These are phyloP conservation scores for Neonectria faginata DNA, from an alignment of 2,329 filamentous ascomycete genomes.

Conservation along the genomic window DNA sequence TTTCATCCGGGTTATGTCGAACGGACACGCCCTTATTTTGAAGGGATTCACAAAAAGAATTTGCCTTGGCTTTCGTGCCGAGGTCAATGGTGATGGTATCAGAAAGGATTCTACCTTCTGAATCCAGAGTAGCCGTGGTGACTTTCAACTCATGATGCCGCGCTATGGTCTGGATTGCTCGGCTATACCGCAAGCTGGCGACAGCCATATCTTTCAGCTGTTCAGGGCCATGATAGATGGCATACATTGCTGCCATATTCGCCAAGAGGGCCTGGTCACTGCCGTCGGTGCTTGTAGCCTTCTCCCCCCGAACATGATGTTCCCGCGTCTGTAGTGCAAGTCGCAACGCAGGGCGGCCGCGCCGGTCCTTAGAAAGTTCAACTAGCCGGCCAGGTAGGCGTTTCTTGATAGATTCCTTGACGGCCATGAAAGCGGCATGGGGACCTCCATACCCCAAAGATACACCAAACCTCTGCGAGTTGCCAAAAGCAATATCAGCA, in stretches of 20 bases:
- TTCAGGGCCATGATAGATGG: slow-evolving; percentile 89
- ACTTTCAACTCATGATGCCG: slow-evolving; percentile 73
- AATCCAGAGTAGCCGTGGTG: slow-evolving; percentile 65
- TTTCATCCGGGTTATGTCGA: not conserved
- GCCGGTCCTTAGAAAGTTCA: slow-evolving; percentile 89
- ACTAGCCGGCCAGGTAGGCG: slow-evolving; percentile 93
- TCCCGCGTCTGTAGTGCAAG: slow-evolving; percentile 92
- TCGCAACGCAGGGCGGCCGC: slow-evolving; percentile 83
- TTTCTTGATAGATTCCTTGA: slow-evolving; percentile 89
- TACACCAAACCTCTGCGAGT: slow-evolving; percentile 90
- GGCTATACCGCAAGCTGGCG: slow-evolving; percentile 77
- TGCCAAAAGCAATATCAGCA: slow-evolving; percentile 94
- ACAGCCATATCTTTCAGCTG: slow-evolving; percentile 88
- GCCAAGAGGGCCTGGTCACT: slow-evolving; percentile 93
- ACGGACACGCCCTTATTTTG: not conserved
- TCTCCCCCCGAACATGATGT: slow-evolving; percentile 95
- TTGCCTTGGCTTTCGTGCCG: slow-evolving; percentile 21
- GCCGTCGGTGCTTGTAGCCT: slow-evolving; percentile 97
- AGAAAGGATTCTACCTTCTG: slow-evolving; percentile 73
- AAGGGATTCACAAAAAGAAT: not conserved
- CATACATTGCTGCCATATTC: slow-evolving; percentile 96
- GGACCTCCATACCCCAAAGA: slow-evolving; percentile 93
- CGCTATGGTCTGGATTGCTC: slow-evolving; percentile 75
- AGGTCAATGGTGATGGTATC: slow-evolving; percentile 81
- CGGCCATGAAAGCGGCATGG: slow-evolving; percentile 97